A percentile compares a stretch with the other conserved stretches of the same genome.
Evolutionary conservation across 768 basidiomycete species (phyloP).

Genomic region (Glaciozyma martinii): DNA sequence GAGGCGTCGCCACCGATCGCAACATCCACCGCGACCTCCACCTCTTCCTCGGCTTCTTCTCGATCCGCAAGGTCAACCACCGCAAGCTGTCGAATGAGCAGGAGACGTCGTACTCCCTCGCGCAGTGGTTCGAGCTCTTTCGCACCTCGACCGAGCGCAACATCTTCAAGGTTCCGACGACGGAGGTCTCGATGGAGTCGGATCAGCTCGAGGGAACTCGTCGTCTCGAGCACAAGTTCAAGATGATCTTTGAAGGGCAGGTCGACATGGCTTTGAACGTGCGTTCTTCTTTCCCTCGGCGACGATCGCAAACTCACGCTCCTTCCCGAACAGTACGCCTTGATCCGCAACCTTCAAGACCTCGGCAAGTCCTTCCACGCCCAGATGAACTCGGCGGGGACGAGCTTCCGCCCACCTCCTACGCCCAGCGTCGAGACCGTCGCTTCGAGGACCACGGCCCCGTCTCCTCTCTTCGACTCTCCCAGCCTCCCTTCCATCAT

Average conservation of each 20-base stretch:
- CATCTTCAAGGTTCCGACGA: conserved; percentile 24
- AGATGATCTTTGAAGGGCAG: conserved; percentile 11
- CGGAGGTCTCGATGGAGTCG: conserved; percentile 19
- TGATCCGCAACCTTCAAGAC: conserved; percentile 6
- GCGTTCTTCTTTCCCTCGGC: background rate
- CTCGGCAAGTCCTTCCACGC: conserved; percentile 12
- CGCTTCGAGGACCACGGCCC: background rate
- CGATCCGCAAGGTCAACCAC: conserved; percentile 15
- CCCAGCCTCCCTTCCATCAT: background rate
- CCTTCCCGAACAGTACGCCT: conserved; percentile 1
- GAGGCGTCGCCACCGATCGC: conserved; percentile 1
- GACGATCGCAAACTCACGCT: conserved; percentile 2
- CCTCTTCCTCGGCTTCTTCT: conserved; percentile 23
- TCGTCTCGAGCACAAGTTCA: conserved; percentile 16
- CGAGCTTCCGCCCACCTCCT: conserved; percentile 48
- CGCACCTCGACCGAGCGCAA: conserved; percentile 9
- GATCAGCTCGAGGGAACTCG: conserved; percentile 2
- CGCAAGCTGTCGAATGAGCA: conserved; percentile 7
- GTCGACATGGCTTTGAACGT: conserved; percentile 23
- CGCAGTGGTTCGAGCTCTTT: conserved; percentile 22
- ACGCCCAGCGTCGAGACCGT: conserved; percentile 45
- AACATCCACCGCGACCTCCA: conserved; percentile 14
- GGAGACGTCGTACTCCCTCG: conserved; percentile 15
- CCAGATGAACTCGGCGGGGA: conserved; percentile 12
- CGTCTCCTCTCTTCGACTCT: background rate